Evolutionary conservation across 768 basidiomycete species (phyloP).

Genomic region (Ramaria rubella): DNA sequence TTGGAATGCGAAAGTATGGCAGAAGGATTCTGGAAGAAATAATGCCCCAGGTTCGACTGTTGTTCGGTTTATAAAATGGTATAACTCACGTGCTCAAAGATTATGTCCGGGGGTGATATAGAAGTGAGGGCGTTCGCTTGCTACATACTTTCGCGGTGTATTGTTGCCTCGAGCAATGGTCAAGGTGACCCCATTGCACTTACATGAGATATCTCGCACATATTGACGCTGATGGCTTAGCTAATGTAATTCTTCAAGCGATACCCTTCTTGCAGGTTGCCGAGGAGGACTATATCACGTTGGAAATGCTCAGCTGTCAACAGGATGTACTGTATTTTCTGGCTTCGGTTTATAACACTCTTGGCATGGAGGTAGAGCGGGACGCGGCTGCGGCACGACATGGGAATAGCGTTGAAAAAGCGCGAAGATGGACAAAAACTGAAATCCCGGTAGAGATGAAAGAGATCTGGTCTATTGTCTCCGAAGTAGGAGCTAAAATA

Average conservation of each 20-base stretch:
- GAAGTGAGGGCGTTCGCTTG: constrained; percentile 74
- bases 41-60: constrained; percentile 62
- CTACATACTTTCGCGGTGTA: constrained; percentile 67
- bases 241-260: constrained; percentile 45
- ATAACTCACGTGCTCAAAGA: constrained; percentile 30
- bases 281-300: constrained; percentile 53
- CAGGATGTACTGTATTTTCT: constrained; percentile 68
- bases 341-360: constrained; percentile 66
- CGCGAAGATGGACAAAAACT: neutral
- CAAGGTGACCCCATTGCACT: constrained; percentile 7
- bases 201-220: neutral
- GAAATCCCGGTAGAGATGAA: constrained; percentile 1
- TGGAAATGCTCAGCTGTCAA: constrained; percentile 54
- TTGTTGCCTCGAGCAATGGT: constrained; percentile 40
- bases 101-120: constrained; percentile 63
- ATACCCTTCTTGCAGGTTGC: constrained; percentile 55
- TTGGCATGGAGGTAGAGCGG: constrained; percentile 48
- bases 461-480: constrained; percentile 5
- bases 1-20: constrained; percentile 64
- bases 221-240: constrained; percentile 28
- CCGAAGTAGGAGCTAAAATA: constrained; percentile 7
- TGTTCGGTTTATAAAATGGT: neutral
- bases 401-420: constrained; percentile 34
- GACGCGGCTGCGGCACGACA: constrained; percentile 49
- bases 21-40: constrained; percentile 65